Base-by-base conservation (phyloP, 768 basidiomycete genomes). In the Tylopilus balloui region DNA sequence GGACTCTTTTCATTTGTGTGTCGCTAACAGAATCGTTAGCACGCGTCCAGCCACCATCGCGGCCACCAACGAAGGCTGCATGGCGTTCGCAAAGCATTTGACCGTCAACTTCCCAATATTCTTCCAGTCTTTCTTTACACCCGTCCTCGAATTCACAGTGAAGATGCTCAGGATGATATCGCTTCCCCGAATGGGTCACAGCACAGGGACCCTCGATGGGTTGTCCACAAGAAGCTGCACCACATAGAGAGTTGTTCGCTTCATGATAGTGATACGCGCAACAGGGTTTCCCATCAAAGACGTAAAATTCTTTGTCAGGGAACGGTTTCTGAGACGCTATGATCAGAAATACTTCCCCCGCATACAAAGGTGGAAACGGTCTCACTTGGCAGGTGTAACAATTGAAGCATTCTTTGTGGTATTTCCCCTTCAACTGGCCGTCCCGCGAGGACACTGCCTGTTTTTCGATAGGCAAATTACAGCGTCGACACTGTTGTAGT, bases 201-300 rank as follows among this genome's bases (percentile, higher is more conserved):
- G 93, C 89, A 64, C 92, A 96, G 2, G 92, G 84, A 1, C 93
- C 93, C 69, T 97, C 93, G 55, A 97, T 92, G 6, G 93, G 93
- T 65, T 86, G 80, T 3, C 88, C 84, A 65, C 93, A 97, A 15
- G 72, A 73, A 12, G 78, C 64, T 3, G 88, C 81, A 10, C 89
- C 81, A 58, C 93, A 97, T 1, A 97, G 75, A 11, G 92, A 93
- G 56, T 86, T 78, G 69, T 95, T 95, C 39, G 83, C 83, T 69
- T 92, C 88, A 68, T 94, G 92, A 65, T 96, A 96, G 67, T 94
- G 92, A 62, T 88, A 88, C 28, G 83, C 88, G 62, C 94, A 97
- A 61, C 86, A 82, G 1, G 94, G 93, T 62, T 88, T 89, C 46
- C 91, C 90, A 60, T 87, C 89, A 56, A 83, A 83, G 39, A 96